A percentile compares a stretch with the other conserved stretches of the same genome.
Conservation (phyloP, 2,329 filamentous ascomycete genomes). For the Hawksworthiomyces lignivorus region DNA sequence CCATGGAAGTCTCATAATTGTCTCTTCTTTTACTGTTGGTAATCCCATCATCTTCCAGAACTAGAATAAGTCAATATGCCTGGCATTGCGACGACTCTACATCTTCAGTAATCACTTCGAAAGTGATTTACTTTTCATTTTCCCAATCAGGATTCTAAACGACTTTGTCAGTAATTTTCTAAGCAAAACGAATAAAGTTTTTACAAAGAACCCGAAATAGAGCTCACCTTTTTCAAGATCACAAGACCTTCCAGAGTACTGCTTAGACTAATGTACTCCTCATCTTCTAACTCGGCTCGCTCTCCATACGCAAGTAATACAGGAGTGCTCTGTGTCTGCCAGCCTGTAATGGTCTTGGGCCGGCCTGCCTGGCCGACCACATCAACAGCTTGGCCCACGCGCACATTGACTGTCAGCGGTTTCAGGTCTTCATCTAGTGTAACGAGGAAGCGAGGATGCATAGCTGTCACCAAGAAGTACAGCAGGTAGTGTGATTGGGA, state of each 20-base stretch:
- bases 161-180: too few relatives aligned
- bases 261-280: conserved; percentile 89
- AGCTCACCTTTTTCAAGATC: conserved; percentile 81
- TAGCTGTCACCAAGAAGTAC: conserved; percentile 93
- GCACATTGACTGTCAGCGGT: conserved; percentile 89
- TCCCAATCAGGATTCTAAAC: conserved; percentile 50
- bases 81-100: too few relatives aligned
- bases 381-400: conserved; percentile 95
- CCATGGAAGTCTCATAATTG: conserved; percentile 1
- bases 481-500: conserved; percentile 77
- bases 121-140: conserved; percentile 39
- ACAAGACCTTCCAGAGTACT: conserved; percentile 90
- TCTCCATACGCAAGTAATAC: conserved; percentile 92
- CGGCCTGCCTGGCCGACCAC: conserved; percentile 94
- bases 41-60: too few relatives aligned
- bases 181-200: too few relatives aligned
- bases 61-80: too few relatives aligned
- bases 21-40: background rate
- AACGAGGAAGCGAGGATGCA: conserved; percentile 93
- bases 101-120: too few relatives aligned
- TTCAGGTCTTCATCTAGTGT: conserved; percentile 92
- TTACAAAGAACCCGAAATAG: background rate
- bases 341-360: conserved; percentile 98
- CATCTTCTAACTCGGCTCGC: conserved; percentile 92
- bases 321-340: conserved; percentile 99